Evolutionary conservation across 805 yeast species (phyloP).

Genomic region (Cyberlindnera petersonii): DNA sequence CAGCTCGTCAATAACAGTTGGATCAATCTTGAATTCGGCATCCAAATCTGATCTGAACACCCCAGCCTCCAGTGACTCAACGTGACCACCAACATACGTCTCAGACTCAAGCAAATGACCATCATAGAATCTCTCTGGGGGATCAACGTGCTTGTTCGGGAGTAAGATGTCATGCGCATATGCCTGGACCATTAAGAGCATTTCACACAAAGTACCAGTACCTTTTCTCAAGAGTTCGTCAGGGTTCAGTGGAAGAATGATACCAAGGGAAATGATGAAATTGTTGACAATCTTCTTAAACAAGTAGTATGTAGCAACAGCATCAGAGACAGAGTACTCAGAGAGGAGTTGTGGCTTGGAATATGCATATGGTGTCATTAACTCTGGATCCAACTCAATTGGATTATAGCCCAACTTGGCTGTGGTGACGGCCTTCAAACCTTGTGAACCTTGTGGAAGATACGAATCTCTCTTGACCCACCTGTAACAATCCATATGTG

Average conservation of each 20-base stretch:
- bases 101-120: slow-evolving; percentile 94
- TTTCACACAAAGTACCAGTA: slow-evolving; percentile 97
- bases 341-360: slow-evolving; percentile 90
- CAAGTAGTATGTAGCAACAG: slow-evolving; percentile 95
- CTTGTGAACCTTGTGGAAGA: slow-evolving; percentile 97
- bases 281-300: slow-evolving; percentile 98
- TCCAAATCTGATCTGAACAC: slow-evolving; percentile 89
- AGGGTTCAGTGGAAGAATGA: slow-evolving; percentile 92
- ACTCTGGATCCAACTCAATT: slow-evolving; percentile 92
- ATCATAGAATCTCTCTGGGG: slow-evolving; percentile 89
- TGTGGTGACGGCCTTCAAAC: slow-evolving; percentile 95
- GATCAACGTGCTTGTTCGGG: slow-evolving; percentile 93
- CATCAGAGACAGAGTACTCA: slow-evolving; percentile 98
- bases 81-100: slow-evolving; percentile 98
- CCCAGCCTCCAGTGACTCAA: slow-evolving; percentile 96
- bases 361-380: slow-evolving; percentile 96
- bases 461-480: slow-evolving; percentile 99
- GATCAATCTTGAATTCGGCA: slow-evolving; percentile 71
- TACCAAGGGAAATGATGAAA: slow-evolving; percentile 90
- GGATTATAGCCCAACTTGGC: slow-evolving; percentile 96
- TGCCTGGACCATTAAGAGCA: slow-evolving; percentile 96
- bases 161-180: slow-evolving; percentile 69
- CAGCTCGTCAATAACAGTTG: slow-evolving; percentile 78
- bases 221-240: slow-evolving; percentile 96
- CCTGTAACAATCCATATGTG: slow-evolving; percentile 94